Evolutionary conservation across 345 rosid species (phyloP), one percentile per base, ranked within the genome.

Genomic region (Conringia planisiliqua): DNA sequence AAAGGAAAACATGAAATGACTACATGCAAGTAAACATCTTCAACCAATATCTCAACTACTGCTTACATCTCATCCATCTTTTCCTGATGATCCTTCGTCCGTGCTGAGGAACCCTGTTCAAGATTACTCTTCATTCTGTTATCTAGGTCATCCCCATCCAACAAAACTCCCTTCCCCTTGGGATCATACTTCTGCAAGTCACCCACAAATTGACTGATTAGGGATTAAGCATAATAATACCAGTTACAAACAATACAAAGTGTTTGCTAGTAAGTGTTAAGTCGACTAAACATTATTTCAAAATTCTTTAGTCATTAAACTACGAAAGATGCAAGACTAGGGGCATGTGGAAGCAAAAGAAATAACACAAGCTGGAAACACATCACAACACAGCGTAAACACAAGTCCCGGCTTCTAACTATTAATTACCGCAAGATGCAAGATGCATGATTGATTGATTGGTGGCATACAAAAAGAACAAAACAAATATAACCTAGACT

Each of bases 11-110:
- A 70, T 24, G 18, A 17, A 63, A 61, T 42, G 40, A 52, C 39
- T 60, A 75, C 16, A 38, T 27, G 71, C 36, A 30, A 33, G 17
- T 62, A 59, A 77, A 64, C 46, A 62, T 17, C 61, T 66, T 44
- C 43, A 54, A 27, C 24, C 60, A 33, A 54, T 52, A 81, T 32
- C 30, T 59, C 44, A 35, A 65, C 35, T 66, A 33, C 50, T 29
- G 13, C 97, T 79, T 87, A 94, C 97, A 85, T 85, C 70, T 89
- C 88, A 71, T 87, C 92, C 70, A 80, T 78, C 76, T 84, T 88
- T 72, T 82, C 84, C 82, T 83, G 89, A 81, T 70, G 63, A 29
- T 71, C 69, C 35, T 50, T 73, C 13, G 50, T 82, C 42, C 64
- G 67, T 42, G 32, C 76, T 22, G 70, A 51, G 30, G 74, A 73